Percentiles rank a stretch among this genome's conserved stretches.
Evolutionary conservation across 129 eudicot species (phyloP).

Genomic region (Tanacetum coccineum): DNA sequence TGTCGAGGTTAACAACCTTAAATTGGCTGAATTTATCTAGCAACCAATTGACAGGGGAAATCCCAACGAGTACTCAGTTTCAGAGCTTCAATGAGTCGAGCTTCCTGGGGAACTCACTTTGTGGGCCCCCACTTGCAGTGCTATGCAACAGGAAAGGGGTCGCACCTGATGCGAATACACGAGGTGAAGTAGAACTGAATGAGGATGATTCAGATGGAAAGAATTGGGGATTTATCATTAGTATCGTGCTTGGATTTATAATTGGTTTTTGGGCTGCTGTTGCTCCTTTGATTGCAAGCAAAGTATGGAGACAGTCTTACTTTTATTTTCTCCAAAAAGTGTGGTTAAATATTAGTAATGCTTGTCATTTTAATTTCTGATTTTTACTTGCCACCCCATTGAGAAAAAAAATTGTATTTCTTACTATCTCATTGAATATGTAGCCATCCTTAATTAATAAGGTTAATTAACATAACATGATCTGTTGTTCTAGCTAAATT

Average conservation of each 20-base stretch:
- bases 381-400: background rate
- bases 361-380: background rate
- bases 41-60: slow-evolving; percentile 33
- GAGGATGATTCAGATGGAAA: slow-evolving; percentile 15
- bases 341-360: slow-evolving; percentile 23
- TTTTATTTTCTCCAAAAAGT: slow-evolving; percentile 1
- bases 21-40: slow-evolving; percentile 37
- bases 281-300: slow-evolving; percentile 22
- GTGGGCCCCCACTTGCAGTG: slow-evolving; percentile 22
- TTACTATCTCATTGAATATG: background rate
- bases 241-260: slow-evolving; percentile 30
- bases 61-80: slow-evolving; percentile 27
- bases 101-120: slow-evolving; percentile 17
- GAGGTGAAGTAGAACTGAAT: background rate
- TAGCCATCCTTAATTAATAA: background rate
- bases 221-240: slow-evolving; percentile 20
- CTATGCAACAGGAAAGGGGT: slow-evolving; percentile 3
- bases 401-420: background rate
- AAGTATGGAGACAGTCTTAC: slow-evolving; percentile 27
- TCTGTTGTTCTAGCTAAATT: background rate
- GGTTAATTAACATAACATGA: background rate
- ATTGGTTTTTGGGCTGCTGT: slow-evolving; percentile 31
- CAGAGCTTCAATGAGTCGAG: slow-evolving; percentile 20
- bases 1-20: slow-evolving; percentile 15
- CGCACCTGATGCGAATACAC: background rate